A percentile compares a stretch with the other conserved stretches of the same genome.
These are phyloP conservation scores for Casaregolazyma lundiana DNA, from an alignment of 1,139 yeast genomes.

Conservation along the genomic window DNA sequence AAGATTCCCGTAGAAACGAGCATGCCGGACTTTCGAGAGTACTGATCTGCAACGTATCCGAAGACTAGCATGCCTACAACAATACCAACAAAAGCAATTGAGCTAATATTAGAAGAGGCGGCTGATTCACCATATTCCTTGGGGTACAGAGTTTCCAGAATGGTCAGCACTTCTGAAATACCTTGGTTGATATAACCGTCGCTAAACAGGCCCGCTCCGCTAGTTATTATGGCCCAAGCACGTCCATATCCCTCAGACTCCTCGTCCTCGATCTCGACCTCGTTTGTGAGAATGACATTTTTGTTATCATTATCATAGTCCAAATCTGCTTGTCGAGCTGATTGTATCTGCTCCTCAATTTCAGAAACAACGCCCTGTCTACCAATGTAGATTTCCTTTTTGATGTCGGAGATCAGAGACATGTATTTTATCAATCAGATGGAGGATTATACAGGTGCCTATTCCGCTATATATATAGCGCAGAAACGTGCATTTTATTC, in stretches of 20 bases:
- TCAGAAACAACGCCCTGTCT: slow-evolving; percentile 1
- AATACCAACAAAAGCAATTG: slow-evolving; percentile 90
- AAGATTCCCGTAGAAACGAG: slow-evolving; percentile 65
- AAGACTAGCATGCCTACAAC: slow-evolving; percentile 80
- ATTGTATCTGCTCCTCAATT: slow-evolving; percentile 8
- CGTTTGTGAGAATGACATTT: slow-evolving; percentile 1
- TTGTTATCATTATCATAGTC: slow-evolving; percentile 2
- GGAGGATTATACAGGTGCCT: no score
- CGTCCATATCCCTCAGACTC: slow-evolving; percentile 21
- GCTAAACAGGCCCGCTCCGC: slow-evolving; percentile 88
- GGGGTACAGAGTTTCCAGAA: slow-evolving; percentile 63
- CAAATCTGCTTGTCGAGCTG: slow-evolving; percentile 1
- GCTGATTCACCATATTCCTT: slow-evolving; percentile 52
- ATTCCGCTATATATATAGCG: no score
- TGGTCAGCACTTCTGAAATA: slow-evolving; percentile 69
- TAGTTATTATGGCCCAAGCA: slow-evolving; percentile 73
- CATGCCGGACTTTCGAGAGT: slow-evolving; percentile 80
- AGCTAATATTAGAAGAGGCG: slow-evolving; percentile 73
- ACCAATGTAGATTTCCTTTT: slow-evolving; percentile 4
- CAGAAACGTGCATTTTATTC: no score
- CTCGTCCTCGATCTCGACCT: slow-evolving; percentile 8
- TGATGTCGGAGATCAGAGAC: slow-evolving; percentile 1
- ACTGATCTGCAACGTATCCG: slow-evolving; percentile 74
- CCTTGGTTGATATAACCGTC: slow-evolving; percentile 90
- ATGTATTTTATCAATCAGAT: no score